These are phyloP conservation scores for Backusella mclennaniae DNA, from an alignment of 192 early-diverging fungal genomes.

Conservation along the genomic window DNA sequence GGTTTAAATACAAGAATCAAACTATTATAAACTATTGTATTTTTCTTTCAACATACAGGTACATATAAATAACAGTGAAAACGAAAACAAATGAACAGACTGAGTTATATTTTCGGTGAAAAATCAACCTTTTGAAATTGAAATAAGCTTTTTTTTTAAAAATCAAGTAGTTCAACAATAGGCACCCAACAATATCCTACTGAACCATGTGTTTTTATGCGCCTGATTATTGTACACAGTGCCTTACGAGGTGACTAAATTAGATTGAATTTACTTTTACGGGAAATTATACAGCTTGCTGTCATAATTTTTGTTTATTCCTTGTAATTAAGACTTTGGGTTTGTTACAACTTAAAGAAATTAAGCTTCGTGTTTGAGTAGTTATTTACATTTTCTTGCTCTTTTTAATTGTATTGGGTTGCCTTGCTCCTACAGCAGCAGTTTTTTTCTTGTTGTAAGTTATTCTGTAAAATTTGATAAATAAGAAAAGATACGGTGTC, in stretches of 20 bases:
- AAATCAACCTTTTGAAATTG: neutral
- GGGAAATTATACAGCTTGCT: neutral
- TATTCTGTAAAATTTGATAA: constrained; percentile 82
- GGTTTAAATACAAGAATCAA: neutral
- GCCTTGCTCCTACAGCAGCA: neutral
- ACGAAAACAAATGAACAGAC: neutral
- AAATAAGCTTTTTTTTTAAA: neutral
- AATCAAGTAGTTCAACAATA: neutral
- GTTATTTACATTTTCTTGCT: neutral
- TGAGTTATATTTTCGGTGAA: neutral
- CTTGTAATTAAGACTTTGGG: neutral
- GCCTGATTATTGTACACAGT: neutral
- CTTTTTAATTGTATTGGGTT: neutral
- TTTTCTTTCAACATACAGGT: neutral
- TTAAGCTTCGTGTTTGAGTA: neutral
- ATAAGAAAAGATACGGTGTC: constrained; percentile 74
- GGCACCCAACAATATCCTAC: neutral
- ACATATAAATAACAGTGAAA: no score
- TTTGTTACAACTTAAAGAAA: neutral
- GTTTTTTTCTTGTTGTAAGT: constrained; percentile 64
- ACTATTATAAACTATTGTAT: neutral
- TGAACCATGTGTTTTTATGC: neutral
- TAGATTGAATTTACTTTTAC: neutral
- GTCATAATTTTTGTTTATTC: neutral
- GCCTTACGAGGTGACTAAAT: neutral